These are phyloP conservation scores for Harringtonia lauricola DNA, from an alignment of 2,329 filamentous ascomycete species.

Conservation along the genomic window DNA sequence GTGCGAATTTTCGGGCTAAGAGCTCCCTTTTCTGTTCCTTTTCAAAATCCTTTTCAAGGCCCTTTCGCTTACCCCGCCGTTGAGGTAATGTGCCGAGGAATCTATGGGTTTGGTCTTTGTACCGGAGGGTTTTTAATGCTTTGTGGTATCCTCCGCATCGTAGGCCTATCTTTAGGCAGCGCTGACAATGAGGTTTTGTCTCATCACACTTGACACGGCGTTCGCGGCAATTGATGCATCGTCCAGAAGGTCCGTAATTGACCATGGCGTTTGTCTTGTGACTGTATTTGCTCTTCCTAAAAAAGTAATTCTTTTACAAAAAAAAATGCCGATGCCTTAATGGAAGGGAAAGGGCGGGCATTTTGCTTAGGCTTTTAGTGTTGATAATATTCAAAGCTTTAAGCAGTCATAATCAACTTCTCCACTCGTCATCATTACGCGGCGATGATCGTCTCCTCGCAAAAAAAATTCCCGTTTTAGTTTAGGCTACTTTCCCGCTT, in stretches of 20 bases:
- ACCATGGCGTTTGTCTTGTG: neutral
- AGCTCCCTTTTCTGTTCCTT: neutral
- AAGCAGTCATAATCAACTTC: neutral
- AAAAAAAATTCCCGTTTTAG: neutral
- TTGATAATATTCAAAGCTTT: neutral
- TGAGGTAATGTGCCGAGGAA: neutral
- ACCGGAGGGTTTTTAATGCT: neutral
- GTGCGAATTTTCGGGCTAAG: neutral
- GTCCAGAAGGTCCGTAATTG: neutral
- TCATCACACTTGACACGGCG: slow-evolving; percentile 2
- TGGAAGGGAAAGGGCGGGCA: neutral
- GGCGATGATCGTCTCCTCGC: neutral
- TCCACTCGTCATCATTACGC: neutral
- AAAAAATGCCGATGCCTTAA: neutral
- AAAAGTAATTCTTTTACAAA: neutral
- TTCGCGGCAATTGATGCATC: neutral
- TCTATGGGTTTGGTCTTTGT: neutral
- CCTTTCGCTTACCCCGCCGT: neutral
- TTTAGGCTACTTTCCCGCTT: neutral
- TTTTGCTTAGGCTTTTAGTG: neutral
- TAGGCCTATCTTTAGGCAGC: neutral
- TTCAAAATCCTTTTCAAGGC: neutral
- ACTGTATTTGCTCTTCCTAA: neutral
- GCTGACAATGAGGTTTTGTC: neutral
- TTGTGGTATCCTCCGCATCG: neutral